Conservation (phyloP, 306 rosid genomes). For the Gynostemma pentaphyllum region DNA sequence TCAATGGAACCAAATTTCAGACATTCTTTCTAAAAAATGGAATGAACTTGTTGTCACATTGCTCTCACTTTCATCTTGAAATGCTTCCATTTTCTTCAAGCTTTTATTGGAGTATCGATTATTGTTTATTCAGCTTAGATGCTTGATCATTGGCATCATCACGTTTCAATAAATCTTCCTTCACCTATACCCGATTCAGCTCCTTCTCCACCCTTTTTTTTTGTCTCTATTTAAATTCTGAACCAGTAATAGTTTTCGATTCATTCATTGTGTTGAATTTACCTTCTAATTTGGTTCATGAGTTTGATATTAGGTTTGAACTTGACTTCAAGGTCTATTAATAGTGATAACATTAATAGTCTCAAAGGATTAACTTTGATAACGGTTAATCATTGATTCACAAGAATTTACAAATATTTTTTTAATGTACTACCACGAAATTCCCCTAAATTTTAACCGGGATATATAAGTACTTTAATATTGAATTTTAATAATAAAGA, state of each 20-base stretch:
- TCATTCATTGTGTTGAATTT: slow-evolving; percentile 14
- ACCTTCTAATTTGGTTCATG: slow-evolving; percentile 24
- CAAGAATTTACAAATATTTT: too few relatives aligned
- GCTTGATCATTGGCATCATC: slow-evolving; percentile 65
- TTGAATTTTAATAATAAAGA: too few relatives aligned
- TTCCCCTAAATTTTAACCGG: too few relatives aligned
- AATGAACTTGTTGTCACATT: slow-evolving; percentile 50
- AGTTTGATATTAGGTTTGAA: slow-evolving; percentile 16
- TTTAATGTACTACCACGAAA: too few relatives aligned
- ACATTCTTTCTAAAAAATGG: slow-evolving; percentile 25
- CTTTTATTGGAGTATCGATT: slow-evolving; percentile 67
- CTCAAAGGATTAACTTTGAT: too few relatives aligned
- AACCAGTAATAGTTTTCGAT: slow-evolving; percentile 10
- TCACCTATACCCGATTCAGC: slow-evolving; percentile 15
- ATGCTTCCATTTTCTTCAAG: slow-evolving; percentile 67
- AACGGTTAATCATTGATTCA: too few relatives aligned
- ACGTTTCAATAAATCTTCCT: slow-evolving; percentile 38
- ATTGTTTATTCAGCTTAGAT: slow-evolving; percentile 73
- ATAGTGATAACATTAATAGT: too few relatives aligned
- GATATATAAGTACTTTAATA: too few relatives aligned
- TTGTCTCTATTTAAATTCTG: slow-evolving; percentile 15
- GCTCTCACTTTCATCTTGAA: slow-evolving; percentile 67
- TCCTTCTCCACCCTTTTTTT: slow-evolving; percentile 26
- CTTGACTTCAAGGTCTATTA: slow-evolving; percentile 25
- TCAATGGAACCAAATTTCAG: not conserved